Evolutionary conservation across 345 rosid genomes (phyloP).

Genomic region (Sonneratia alba): DNA sequence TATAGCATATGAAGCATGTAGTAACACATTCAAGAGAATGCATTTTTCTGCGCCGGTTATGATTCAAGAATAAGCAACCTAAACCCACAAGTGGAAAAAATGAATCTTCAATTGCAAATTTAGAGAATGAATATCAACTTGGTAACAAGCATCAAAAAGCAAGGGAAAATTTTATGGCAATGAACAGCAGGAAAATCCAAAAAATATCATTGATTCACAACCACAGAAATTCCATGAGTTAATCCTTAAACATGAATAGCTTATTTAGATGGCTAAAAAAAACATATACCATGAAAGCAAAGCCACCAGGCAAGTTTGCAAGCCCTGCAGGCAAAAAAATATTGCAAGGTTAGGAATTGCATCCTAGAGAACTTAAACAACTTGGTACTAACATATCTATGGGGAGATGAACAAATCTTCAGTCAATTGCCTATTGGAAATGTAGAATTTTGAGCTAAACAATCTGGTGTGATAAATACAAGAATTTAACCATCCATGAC

Average conservation of each 20-base stretch:
- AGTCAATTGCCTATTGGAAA: neutral
- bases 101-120: neutral
- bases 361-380: conserved; percentile 6
- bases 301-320: conserved; percentile 90
- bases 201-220: neutral
- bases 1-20: neutral
- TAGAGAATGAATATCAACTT: neutral
- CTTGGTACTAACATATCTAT: neutral
- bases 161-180: neutral
- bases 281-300: conserved; percentile 70
- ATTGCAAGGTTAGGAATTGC: conserved; percentile 15
- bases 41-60: neutral
- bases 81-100: neutral
- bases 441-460: neutral
- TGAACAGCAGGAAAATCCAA: neutral
- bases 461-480: neutral
- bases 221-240: neutral
- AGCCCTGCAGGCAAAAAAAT: conserved; percentile 52
- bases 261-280: neutral
- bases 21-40: neutral
- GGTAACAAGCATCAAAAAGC: neutral
- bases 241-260: neutral
- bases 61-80: neutral
- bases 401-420: neutral
- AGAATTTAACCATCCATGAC: neutral